phyloP scores from a whole-genome alignment of 148 eudicot species.

The Diospyros kaki region DNA sequence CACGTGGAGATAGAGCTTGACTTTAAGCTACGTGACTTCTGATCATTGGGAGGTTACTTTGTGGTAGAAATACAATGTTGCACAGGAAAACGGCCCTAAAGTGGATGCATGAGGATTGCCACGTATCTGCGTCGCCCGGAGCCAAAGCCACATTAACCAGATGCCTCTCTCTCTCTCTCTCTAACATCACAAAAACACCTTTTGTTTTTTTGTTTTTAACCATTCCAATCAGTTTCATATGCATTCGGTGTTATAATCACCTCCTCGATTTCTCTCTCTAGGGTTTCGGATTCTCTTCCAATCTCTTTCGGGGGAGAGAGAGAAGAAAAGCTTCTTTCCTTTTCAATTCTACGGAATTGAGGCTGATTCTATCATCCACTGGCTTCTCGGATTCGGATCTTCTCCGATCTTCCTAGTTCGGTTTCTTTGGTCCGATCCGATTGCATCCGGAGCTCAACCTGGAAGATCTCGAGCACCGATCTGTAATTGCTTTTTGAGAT shows the following conservation, averaged over 20 bases:
- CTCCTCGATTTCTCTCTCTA: slow-evolving; percentile 26
- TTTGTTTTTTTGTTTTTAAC: neutral
- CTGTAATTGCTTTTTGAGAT: slow-evolving; percentile 11
- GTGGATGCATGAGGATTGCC: slow-evolving; percentile 23
- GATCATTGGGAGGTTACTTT: too few species aligned
- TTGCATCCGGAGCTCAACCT: slow-evolving; percentile 6
- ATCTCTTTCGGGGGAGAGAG: slow-evolving; percentile 6
- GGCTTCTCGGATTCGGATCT: slow-evolving; percentile 16
- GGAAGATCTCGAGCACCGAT: slow-evolving; percentile 5
- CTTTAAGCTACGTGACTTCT: too few species aligned
- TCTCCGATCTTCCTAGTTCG: slow-evolving; percentile 3
- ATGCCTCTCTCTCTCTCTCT: neutral
- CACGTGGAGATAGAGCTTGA: too few species aligned
- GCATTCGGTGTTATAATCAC: neutral
- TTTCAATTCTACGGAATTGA: slow-evolving; percentile 10
- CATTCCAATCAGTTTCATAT: neutral
- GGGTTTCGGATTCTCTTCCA: slow-evolving; percentile 28
- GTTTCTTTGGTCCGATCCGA: neutral
- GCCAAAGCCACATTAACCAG: neutral
- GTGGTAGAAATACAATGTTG: neutral
- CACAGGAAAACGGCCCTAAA: neutral
- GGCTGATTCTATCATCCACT: slow-evolving; percentile 17
- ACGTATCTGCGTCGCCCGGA: slow-evolving; percentile 12
- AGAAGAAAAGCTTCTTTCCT: neutral
- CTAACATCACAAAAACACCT: slow-evolving; percentile 11